phyloP scores from a whole-genome alignment of 257 asterid genomes.

The Ophiorrhiza pumila region DNA sequence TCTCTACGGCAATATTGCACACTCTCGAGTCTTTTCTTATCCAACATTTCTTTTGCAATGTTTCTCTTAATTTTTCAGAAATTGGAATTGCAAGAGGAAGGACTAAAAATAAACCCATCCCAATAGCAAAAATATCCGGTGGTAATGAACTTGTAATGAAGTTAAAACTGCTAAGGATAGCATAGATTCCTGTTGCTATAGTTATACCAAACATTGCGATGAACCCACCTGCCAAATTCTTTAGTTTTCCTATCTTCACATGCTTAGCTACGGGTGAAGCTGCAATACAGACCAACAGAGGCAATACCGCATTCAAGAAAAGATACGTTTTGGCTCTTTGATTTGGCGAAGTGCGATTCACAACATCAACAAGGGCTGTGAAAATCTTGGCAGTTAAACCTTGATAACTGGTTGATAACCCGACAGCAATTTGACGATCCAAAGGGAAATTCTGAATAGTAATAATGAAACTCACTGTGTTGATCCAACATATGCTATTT shows the following conservation, averaged over 20 bases:
- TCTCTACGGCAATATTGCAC: conserved; percentile 9
- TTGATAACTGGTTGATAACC: conserved; percentile 65
- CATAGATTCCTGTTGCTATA: conserved; percentile 43
- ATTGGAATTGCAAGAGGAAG: conserved; percentile 46
- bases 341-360: not conserved
- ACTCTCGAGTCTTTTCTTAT: conserved; percentile 34
- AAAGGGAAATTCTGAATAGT: conserved; percentile 60
- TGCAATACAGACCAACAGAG: conserved; percentile 32
- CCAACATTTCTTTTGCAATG: conserved; percentile 41
- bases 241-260: conserved; percentile 31
- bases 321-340: conserved; percentile 50
- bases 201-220: conserved; percentile 52
- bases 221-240: conserved; percentile 55
- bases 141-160: conserved; percentile 22
- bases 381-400: conserved; percentile 64
- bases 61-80: conserved; percentile 43
- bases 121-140: conserved; percentile 16
- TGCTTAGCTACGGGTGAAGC: conserved; percentile 43
- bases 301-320: conserved; percentile 47
- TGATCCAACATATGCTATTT: conserved; percentile 76
- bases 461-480: conserved; percentile 56
- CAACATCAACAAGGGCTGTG: conserved; percentile 44
- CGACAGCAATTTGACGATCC: conserved; percentile 65
- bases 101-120: conserved; percentile 33
- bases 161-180: conserved; percentile 49